Evolutionary conservation across 139 green algal species (phyloP).

Genomic region (Chlorokybus atmophyticus): DNA sequence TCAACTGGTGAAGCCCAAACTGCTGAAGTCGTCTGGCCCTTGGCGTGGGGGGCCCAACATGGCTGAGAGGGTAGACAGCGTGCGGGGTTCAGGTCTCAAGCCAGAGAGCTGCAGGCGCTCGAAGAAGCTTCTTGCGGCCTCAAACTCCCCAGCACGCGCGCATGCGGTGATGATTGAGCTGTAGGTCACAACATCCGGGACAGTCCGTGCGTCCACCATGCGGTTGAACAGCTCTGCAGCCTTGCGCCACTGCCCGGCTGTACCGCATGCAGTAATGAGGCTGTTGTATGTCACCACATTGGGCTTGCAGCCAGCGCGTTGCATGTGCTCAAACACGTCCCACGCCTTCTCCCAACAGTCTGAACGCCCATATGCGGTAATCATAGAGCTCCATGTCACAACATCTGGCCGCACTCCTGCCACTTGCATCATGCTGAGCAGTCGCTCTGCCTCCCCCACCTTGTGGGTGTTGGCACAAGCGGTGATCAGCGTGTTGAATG

Average conservation of each 20-base stretch:
- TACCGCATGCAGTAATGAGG: background rate
- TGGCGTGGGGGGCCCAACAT: too few species aligned
- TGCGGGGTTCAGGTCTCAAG: too few species aligned
- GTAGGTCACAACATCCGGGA: background rate
- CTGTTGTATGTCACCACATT: background rate
- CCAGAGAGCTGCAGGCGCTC: too few species aligned
- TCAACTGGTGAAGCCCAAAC: too few species aligned
- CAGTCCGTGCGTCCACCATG: too few species aligned
- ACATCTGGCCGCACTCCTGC: too few species aligned
- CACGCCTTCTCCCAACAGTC: background rate
- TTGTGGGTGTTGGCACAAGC: too few species aligned
- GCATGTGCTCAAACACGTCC: background rate
- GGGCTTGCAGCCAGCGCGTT: background rate
- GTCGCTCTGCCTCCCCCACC: too few species aligned
- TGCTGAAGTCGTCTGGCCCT: too few species aligned
- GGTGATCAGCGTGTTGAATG: background rate
- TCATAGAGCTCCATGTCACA: background rate
- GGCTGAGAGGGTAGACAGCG: too few species aligned
- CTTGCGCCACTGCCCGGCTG: background rate
- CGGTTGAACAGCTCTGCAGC: background rate
- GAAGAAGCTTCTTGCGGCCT: too few species aligned
- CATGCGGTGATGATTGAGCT: background rate
- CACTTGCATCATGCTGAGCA: too few species aligned
- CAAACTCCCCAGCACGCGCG: background rate
- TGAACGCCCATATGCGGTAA: background rate